A percentile compares a stretch with the other conserved stretches of the same genome.
Evolutionary conservation across 139 green algal genomes (phyloP).

Genomic region (Trebouxia sp.): DNA sequence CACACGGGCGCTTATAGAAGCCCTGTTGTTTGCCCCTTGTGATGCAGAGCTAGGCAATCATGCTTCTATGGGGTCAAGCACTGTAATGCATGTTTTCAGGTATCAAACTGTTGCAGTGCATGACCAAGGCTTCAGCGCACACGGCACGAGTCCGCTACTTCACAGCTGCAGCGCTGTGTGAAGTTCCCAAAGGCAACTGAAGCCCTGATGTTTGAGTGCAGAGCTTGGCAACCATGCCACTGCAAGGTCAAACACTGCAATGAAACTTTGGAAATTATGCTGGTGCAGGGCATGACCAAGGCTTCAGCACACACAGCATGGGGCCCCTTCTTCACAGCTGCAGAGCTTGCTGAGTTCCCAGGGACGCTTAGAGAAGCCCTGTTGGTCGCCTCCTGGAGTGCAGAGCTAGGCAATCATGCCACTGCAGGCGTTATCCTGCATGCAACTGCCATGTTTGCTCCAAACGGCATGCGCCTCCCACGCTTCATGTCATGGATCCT

Average conservation of each 20-base stretch:
- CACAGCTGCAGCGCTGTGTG: slow-evolving; percentile 1
- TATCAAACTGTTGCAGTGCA: not conserved
- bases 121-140: slow-evolving; percentile 7
- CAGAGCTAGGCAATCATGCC: not conserved
- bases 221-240: not conserved
- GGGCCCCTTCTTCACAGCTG: slow-evolving; percentile 17
- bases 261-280: not conserved
- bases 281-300: slow-evolving; percentile 19
- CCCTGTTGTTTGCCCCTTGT: not conserved
- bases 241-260: too few relatives aligned
- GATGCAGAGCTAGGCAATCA: not conserved
- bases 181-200: not conserved
- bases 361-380: not conserved
- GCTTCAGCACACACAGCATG: slow-evolving; percentile 5
- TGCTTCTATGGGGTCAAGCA: slow-evolving; percentile 6
- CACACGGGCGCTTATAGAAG: not conserved
- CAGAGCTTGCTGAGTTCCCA: slow-evolving; percentile 20
- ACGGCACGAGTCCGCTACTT: slow-evolving; percentile 2
- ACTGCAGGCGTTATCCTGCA: not conserved
- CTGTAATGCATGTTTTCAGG: not conserved
- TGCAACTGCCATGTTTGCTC: slow-evolving; percentile 21
- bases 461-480: slow-evolving; percentile 16
- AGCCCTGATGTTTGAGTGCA: not conserved
- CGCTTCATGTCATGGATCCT: slow-evolving; percentile 24
- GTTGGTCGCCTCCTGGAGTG: not conserved